These are phyloP conservation scores for Pisolithus albus DNA, from an alignment of 768 basidiomycete genomes.

Conservation along the genomic window DNA sequence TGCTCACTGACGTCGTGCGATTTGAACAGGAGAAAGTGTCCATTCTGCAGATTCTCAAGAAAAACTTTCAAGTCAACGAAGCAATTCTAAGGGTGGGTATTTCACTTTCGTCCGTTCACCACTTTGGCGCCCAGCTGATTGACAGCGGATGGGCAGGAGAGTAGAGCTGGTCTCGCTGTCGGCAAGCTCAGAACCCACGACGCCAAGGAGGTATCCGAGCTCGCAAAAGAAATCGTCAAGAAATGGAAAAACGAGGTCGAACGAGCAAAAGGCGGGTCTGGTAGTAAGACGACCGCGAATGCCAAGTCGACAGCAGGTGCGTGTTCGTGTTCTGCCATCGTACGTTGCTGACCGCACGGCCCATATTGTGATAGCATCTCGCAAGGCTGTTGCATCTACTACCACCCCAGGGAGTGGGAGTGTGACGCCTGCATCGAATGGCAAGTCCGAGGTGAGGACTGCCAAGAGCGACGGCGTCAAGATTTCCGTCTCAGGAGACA, in stretches of 20 bases:
- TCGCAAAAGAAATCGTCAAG: slow-evolving; percentile 87
- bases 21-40: slow-evolving; percentile 51
- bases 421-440: slow-evolving; percentile 25
- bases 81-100: slow-evolving; percentile 63
- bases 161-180: slow-evolving; percentile 86
- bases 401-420: slow-evolving; percentile 34
- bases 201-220: slow-evolving; percentile 65
- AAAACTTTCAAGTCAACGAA: slow-evolving; percentile 64
- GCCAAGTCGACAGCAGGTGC: slow-evolving; percentile 31
- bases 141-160: slow-evolving; percentile 51
- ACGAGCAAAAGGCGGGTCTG: slow-evolving; percentile 41
- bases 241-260: slow-evolving; percentile 90
- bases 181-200: slow-evolving; percentile 78
- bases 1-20: slow-evolving; percentile 18
- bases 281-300: slow-evolving; percentile 10
- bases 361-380: slow-evolving; percentile 16
- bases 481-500: slow-evolving; percentile 52
- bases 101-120: slow-evolving; percentile 1
- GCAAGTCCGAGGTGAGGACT: slow-evolving; percentile 40
- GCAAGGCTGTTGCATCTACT: slow-evolving; percentile 29
- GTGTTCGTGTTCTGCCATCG: slow-evolving; percentile 10
- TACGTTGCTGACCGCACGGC: background rate
- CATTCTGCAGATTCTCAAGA: slow-evolving; percentile 58
- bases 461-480: slow-evolving; percentile 68
- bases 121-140: background rate